phyloP scores from a whole-genome alignment of 306 rosid species.

The Gillenia trifoliata region DNA sequence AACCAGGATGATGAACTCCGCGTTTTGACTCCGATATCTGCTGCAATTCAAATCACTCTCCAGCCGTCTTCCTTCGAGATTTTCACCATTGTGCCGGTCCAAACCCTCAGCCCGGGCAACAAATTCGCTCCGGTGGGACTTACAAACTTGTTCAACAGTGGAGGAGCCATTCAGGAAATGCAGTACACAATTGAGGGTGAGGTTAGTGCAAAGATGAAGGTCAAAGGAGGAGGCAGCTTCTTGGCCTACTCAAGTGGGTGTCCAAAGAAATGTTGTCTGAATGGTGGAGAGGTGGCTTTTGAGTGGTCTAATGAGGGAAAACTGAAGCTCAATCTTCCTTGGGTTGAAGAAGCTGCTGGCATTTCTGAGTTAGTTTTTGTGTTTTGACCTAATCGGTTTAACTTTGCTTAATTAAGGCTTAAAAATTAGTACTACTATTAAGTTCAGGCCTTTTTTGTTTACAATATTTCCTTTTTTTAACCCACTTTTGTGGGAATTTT shows the following conservation, averaged over 20 bases:
- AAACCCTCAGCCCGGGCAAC: constrained; percentile 25
- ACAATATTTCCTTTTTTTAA: too few species aligned
- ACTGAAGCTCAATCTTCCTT: constrained; percentile 41
- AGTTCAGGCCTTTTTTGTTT: too few species aligned
- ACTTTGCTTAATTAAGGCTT: too few species aligned
- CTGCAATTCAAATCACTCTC: constrained; percentile 40
- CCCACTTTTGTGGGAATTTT: too few species aligned
- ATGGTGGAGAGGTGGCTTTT: constrained; percentile 49
- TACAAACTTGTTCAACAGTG: constrained; percentile 60
- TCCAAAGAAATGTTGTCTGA: constrained; percentile 48
- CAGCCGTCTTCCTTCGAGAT: constrained; percentile 65
- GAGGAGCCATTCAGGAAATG: constrained; percentile 58
- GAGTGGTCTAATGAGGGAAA: constrained; percentile 48
- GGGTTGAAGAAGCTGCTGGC: constrained; percentile 57
- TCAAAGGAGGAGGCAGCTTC: constrained; percentile 74
- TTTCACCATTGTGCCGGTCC: constrained; percentile 53
- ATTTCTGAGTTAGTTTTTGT: constrained; percentile 45
- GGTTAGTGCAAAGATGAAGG: constrained; percentile 33
- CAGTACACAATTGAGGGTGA: constrained; percentile 29
- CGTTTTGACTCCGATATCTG: constrained; percentile 40
- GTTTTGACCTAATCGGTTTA: constrained; percentile 21
- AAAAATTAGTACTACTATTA: too few species aligned
- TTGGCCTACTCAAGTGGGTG: constrained; percentile 57
- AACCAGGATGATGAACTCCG: constrained; percentile 39
- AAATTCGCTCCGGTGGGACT: constrained; percentile 79